These are phyloP conservation scores for Yarrowia sp. DNA, from an alignment of 805 yeast species.

Conservation along the genomic window DNA sequence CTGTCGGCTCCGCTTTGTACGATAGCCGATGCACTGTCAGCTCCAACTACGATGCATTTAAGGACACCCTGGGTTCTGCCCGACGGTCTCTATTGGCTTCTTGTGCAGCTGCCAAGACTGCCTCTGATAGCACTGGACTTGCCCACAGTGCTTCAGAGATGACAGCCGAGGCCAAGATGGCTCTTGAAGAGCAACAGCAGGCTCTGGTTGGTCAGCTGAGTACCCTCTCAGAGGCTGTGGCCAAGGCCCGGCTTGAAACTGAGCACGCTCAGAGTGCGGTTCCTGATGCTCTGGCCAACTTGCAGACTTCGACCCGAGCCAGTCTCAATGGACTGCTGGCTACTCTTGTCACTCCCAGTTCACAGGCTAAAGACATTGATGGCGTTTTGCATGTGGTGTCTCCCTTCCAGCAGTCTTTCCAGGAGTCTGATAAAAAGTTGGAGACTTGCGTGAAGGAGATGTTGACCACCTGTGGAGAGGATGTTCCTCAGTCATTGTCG, in stretches of 20 bases:
- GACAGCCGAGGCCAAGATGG: not conserved
- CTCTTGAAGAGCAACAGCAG: conserved; percentile 8
- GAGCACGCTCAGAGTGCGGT: conserved; percentile 9
- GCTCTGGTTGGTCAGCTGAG: conserved; percentile 8
- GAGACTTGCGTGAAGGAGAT: not conserved
- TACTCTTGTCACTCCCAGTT: conserved; percentile 8
- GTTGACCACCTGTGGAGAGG: not conserved
- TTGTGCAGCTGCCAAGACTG: conserved; percentile 12
- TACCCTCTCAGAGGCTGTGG: not conserved
- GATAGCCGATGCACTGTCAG: not conserved
- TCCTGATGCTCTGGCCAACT: conserved; percentile 4
- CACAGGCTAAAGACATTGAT: conserved; percentile 2
- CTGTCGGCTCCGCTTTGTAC: conserved; percentile 1
- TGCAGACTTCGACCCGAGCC: not conserved
- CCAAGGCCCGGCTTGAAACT: conserved; percentile 10
- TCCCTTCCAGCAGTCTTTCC: not conserved
- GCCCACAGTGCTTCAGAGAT: not conserved
- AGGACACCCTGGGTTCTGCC: not conserved
- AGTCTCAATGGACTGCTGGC: conserved; percentile 7
- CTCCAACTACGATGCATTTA: not conserved
- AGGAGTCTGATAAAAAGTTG: not conserved
- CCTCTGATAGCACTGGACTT: not conserved
- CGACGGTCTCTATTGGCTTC: not conserved
- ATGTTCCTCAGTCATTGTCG: not conserved
- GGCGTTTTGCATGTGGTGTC: not conserved